Evolutionary conservation across 2,329 filamentous ascomycete genomes (phyloP).

Genomic region (Teratosphaeria gauchensis): DNA sequence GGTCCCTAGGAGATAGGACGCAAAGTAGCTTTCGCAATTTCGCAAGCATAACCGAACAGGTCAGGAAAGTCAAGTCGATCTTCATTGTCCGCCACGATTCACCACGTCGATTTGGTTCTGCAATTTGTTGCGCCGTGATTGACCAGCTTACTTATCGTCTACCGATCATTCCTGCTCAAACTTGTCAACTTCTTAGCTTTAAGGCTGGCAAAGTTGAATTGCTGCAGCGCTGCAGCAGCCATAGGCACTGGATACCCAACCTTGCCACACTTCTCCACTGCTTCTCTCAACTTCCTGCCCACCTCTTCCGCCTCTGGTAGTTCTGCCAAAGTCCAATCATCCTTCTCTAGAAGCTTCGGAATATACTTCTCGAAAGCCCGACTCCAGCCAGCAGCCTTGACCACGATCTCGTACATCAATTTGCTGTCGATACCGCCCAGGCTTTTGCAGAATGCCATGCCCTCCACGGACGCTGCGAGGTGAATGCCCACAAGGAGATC

Average conservation of each 20-base stretch:
- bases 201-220: constrained; percentile 24
- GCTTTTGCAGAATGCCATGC: constrained; percentile 37
- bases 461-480: constrained; percentile 40
- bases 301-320: constrained; percentile 31
- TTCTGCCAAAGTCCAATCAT: constrained; percentile 25
- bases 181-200: constrained; percentile 8
- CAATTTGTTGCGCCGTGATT: not conserved
- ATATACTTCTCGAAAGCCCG: constrained; percentile 33
- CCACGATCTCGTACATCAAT: constrained; percentile 38
- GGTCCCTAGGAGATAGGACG: too few species aligned
- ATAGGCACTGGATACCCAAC: constrained; percentile 27
- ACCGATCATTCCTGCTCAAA: constrained; percentile 5
- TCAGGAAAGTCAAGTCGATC: too few species aligned
- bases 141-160: not conserved
- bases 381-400: constrained; percentile 39
- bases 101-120: not conserved
- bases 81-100: too few species aligned
- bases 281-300: constrained; percentile 29
- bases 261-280: constrained; percentile 30
- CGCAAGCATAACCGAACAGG: too few species aligned
- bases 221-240: constrained; percentile 26
- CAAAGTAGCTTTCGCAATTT: too few species aligned
- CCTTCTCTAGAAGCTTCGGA: constrained; percentile 26
- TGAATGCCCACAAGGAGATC: constrained; percentile 39
- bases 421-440: constrained; percentile 34